Evolutionary conservation across 2,329 filamentous ascomycete species (phyloP).

Genomic region (Trichoderma semiorbis): DNA sequence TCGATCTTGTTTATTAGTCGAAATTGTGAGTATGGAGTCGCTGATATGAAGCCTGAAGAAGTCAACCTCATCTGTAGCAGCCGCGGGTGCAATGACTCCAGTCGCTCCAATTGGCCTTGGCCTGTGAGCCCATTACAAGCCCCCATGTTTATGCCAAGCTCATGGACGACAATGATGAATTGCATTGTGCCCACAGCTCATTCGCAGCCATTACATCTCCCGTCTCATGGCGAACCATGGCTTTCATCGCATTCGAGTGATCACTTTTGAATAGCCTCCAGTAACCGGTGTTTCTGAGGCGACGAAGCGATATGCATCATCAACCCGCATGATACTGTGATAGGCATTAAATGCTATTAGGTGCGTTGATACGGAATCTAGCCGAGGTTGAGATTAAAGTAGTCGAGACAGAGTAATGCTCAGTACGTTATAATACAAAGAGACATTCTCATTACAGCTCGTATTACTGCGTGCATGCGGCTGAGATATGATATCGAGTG

Average conservation of each 20-base stretch:
- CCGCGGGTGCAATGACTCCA: slow-evolving; percentile 35
- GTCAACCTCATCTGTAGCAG: slow-evolving; percentile 39
- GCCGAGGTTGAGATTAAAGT: neutral
- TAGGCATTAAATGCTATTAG: neutral
- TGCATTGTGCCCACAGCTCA: slow-evolving; percentile 2
- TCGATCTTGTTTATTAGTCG: slow-evolving; percentile 42
- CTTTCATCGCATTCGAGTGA: neutral
- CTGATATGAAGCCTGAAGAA: slow-evolving; percentile 36
- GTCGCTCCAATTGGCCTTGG: slow-evolving; percentile 24
- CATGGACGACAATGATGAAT: slow-evolving; percentile 18
- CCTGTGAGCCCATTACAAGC: slow-evolving; percentile 1
- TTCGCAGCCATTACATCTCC: neutral
- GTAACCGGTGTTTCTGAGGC: no score
- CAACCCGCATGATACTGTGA: neutral
- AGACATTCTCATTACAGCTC: neutral
- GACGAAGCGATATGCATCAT: neutral
- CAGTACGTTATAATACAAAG: neutral
- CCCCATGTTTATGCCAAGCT: neutral
- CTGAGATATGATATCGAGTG: neutral
- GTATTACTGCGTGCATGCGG: neutral
- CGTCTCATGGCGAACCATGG: neutral
- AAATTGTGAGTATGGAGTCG: slow-evolving; percentile 35
- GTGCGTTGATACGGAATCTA: neutral
- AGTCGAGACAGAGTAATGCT: neutral
- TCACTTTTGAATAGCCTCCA: no score